Percentiles rank a stretch among this genome's conserved stretches.
Conservation (phyloP, 768 basidiomycete genomes). For the Mrakia gelida region DNA sequence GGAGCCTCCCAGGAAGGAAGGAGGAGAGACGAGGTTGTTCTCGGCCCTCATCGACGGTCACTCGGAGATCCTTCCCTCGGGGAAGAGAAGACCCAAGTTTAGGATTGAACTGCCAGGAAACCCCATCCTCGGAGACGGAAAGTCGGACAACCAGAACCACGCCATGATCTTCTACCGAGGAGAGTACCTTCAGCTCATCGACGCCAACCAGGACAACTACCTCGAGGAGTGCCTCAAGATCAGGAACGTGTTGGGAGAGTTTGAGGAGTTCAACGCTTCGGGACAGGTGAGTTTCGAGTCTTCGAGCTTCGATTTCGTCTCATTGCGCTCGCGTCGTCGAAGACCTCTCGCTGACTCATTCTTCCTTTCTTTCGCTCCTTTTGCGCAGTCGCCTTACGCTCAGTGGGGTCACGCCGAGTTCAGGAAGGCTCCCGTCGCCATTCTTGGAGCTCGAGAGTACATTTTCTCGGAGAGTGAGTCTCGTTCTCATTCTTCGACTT, state of each 20-base stretch:
- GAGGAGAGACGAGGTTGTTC: slow-evolving; percentile 90
- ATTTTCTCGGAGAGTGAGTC: slow-evolving; percentile 84
- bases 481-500: not conserved
- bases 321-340: too few relatives aligned
- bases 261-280: slow-evolving; percentile 84
- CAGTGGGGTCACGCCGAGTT: slow-evolving; percentile 86
- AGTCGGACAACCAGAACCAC: slow-evolving; percentile 99
- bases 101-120: slow-evolving; percentile 97
- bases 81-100: slow-evolving; percentile 90
- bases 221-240: slow-evolving; percentile 99
- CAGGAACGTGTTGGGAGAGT: slow-evolving; percentile 91
- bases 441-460: slow-evolving; percentile 98
- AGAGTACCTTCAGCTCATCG: slow-evolving; percentile 97
- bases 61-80: slow-evolving; percentile 87
- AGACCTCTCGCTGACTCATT: not conserved
- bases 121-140: slow-evolving; percentile 97
- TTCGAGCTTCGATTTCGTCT: too few relatives aligned
- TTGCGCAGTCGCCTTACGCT: slow-evolving; percentile 69
- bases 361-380: not conserved
- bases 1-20: slow-evolving; percentile 87
- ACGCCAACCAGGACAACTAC: slow-evolving; percentile 99
- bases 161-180: slow-evolving; percentile 99
- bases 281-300: slow-evolving; percentile 44
- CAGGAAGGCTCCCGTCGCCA: slow-evolving; percentile 82
- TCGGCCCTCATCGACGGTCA: slow-evolving; percentile 96